Evolutionary conservation across 192 early-diverging fungal genomes (phyloP).

Genomic region (Oehlia diaphana): DNA sequence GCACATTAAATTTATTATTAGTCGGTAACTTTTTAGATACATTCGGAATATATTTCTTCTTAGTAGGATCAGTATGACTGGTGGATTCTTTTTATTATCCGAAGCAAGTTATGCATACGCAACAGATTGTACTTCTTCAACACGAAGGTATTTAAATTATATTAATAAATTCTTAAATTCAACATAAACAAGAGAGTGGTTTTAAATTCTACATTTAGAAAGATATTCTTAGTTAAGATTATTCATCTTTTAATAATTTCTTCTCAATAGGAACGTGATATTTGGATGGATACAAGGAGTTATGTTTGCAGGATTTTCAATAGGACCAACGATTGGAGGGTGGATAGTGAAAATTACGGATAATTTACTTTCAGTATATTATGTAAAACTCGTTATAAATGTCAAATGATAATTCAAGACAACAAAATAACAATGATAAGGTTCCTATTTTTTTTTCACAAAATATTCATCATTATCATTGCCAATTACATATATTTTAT

Average conservation of each 20-base stretch:
- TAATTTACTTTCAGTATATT: conserved; percentile 19
- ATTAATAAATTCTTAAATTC: too few species aligned
- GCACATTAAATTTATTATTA: not conserved
- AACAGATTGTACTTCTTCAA: conserved; percentile 1
- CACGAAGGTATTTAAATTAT: not conserved
- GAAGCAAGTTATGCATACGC: conserved; percentile 4
- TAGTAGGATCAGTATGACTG: conserved; percentile 12
- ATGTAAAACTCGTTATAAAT: conserved; percentile 5
- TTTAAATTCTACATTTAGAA: too few species aligned
- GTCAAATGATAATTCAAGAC: not conserved
- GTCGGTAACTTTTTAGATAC: not conserved
- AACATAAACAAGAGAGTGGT: too few species aligned
- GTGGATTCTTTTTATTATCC: not conserved
- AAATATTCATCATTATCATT: not conserved
- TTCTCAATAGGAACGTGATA: not conserved
- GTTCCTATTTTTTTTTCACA: not conserved
- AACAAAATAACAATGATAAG: not conserved
- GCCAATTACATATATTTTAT: not conserved
- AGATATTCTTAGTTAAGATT: not conserved
- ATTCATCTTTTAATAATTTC: too few species aligned
- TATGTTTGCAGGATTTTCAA: not conserved
- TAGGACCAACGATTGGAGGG: conserved; percentile 5
- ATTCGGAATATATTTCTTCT: not conserved
- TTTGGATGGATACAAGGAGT: conserved; percentile 15
- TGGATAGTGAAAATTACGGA: not conserved